A percentile compares a stretch with the other conserved stretches of the same genome.
These are phyloP conservation scores for Globisporangium radiosum DNA, from an alignment of 352 stramenopile genomes.

Conservation along the genomic window DNA sequence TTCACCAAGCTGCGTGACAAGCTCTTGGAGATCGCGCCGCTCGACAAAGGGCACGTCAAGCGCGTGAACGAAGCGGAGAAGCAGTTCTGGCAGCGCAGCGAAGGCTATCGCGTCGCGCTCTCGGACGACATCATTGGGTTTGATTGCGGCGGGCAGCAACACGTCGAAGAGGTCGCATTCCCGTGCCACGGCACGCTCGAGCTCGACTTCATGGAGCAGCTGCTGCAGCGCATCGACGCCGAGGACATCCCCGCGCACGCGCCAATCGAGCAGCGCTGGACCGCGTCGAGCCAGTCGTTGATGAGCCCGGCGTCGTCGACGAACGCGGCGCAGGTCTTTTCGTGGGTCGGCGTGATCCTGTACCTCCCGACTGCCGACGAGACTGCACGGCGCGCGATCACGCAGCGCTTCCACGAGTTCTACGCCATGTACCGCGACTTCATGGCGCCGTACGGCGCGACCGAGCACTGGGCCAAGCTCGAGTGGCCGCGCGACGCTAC, in stretches of 20 bases:
- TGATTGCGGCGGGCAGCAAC: conserved; percentile 98
- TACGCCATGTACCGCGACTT: conserved; percentile 86
- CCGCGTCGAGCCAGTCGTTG: conserved; percentile 79
- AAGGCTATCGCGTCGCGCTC: conserved; percentile 88
- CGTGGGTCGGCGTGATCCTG: conserved; percentile 98
- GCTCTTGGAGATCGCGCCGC: conserved; percentile 75
- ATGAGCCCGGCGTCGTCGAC: conserved; percentile 90
- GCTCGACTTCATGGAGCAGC: conserved; percentile 91
- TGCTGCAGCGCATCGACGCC: conserved; percentile 90
- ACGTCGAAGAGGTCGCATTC: conserved; percentile 96
- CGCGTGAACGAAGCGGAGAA: conserved; percentile 94
- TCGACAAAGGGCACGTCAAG: conserved; percentile 91
- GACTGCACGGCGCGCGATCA: conserved; percentile 69
- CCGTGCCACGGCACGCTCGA: conserved; percentile 77
- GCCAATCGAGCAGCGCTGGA: conserved; percentile 99
- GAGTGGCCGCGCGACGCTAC: conserved; percentile 69
- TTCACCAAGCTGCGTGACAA: conserved; percentile 84
- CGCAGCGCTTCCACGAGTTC: conserved; percentile 91
- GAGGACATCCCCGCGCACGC: conserved; percentile 91
- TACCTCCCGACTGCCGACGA: conserved; percentile 87
- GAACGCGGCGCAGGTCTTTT: conserved; percentile 76
- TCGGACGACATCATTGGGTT: conserved; percentile 97
- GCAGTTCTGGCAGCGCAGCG: conserved; percentile 92
- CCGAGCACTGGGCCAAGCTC: conserved; percentile 97
- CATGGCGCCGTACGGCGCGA: conserved; percentile 82